Conservation (phyloP, 2,329 filamentous ascomycete genomes). For the Uncinocarpus reesii region DNA sequence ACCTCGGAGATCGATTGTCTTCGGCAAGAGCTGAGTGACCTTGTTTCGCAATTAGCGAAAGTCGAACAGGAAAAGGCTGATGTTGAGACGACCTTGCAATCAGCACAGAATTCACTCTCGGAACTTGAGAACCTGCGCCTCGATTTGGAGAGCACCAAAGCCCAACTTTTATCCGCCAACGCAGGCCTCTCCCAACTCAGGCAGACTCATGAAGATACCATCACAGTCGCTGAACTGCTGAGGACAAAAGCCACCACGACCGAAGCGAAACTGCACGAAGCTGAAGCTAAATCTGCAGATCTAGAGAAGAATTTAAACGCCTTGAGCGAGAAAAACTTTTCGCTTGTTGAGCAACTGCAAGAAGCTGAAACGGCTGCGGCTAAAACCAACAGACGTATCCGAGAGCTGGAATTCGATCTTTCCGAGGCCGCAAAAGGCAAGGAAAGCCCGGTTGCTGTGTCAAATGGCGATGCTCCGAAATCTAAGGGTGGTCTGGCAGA, state of each 20-base stretch:
- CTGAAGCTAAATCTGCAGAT: slow-evolving; percentile 29
- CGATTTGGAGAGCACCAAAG: slow-evolving; percentile 55
- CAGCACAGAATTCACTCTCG: slow-evolving; percentile 51
- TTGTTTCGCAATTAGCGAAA: slow-evolving; percentile 44
- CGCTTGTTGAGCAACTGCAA: slow-evolving; percentile 17
- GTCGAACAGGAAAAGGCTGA: slow-evolving; percentile 35
- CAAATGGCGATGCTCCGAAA: slow-evolving; percentile 17
- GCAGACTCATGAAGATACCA: slow-evolving; percentile 31
- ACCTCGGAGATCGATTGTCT: slow-evolving; percentile 30
- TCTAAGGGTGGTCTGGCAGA: slow-evolving; percentile 26
- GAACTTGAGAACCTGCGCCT: slow-evolving; percentile 68
- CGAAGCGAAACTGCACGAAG: slow-evolving; percentile 13
- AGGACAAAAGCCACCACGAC: slow-evolving; percentile 10
- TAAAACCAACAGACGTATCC: slow-evolving; percentile 23
- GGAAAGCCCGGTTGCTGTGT: slow-evolving; percentile 10
- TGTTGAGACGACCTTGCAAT: slow-evolving; percentile 34
- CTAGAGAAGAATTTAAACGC: slow-evolving; percentile 27
- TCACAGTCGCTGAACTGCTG: slow-evolving; percentile 24
- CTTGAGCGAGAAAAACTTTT: slow-evolving; percentile 19
- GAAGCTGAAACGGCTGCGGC: slow-evolving; percentile 17
- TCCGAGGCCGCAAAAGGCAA: slow-evolving; percentile 13
- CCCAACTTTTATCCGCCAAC: slow-evolving; percentile 32
- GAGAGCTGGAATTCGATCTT: slow-evolving; percentile 19
- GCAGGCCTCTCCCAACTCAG: slow-evolving; percentile 28
- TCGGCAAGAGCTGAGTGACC: slow-evolving; percentile 37